Evolutionary conservation across 805 yeast genomes (phyloP), one percentile per base, ranked within the genome.

Genomic region (Wickerhamomyces subpelliculosus): DNA sequence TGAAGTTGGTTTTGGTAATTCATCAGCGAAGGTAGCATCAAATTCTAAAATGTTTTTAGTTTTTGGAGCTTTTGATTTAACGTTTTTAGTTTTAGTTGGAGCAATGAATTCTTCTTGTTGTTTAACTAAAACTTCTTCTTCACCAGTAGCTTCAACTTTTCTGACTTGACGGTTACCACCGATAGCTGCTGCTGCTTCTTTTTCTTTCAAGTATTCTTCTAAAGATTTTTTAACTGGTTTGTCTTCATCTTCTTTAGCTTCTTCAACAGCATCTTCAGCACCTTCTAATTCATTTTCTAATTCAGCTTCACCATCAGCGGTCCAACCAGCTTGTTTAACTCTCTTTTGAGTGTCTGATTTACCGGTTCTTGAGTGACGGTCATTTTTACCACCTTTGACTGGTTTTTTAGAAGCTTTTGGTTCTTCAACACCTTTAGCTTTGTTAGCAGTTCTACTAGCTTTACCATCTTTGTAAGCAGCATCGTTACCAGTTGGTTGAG

Each of bases 311-410:
- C 75, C 74, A 65, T 81, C 78, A 60, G 80, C 86, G 61, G 96
- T 95, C 90, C 96, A 86, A 51, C 88, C 89, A 34, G 61, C 60
- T 68, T 80, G 81, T 64, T 73, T 76, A 58, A 82, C 74, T 66
- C 83, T 80, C 81, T 87, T 89, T 54, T 73, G 76, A 54, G 95
- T 72, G 72, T 88, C 96, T 57, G 78, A 64, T 74, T 84, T 85
- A 60, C 82, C 86, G 50, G 85, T 61, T 73, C 84, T 84, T 51
- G 90, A 78, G 60, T 80, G 93, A 68, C 95, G 93, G 78, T 90
- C 97, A 48, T 61, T 51, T 48, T 53, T 60, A 68, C 64, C 55
- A 66, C 64, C 53, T 73, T 70, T 62, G 64, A 69, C 43, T 52
- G 55, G 60, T 58, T 65, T 62, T 68, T 77, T 77, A 60, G 72